These are phyloP conservation scores for Silene uniflora DNA, from an alignment of 148 eudicot genomes.

Conservation along the genomic window DNA sequence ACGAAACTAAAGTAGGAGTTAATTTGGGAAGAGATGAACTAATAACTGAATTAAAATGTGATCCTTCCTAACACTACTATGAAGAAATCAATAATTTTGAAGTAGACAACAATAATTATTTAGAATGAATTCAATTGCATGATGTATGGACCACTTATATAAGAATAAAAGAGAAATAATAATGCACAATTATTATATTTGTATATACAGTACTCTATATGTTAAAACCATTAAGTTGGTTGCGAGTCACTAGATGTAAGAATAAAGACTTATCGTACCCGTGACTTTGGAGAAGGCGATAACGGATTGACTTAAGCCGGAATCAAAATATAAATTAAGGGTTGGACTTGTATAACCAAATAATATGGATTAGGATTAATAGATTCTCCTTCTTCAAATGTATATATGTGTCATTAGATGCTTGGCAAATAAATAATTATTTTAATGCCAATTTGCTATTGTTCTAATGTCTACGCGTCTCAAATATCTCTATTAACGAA, in stretches of 20 bases:
- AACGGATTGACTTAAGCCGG: constrained; percentile 25
- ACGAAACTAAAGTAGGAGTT: too few species aligned
- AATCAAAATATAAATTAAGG: constrained; percentile 14
- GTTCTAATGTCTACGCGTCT: neutral
- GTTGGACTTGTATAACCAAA: constrained; percentile 18
- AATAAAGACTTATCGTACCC: neutral
- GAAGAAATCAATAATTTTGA: neutral
- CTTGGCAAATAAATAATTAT: neutral
- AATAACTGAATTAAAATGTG: too few species aligned
- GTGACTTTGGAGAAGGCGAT: constrained; percentile 22
- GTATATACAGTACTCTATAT: neutral
- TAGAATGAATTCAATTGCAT: neutral
- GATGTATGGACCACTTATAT: neutral
- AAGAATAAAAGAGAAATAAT: neutral
- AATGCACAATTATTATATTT: neutral
- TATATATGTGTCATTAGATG: constrained; percentile 11
- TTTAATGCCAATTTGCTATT: neutral
- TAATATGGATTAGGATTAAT: constrained; percentile 14
- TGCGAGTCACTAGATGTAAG: constrained; percentile 20
- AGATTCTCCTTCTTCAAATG: constrained; percentile 23
- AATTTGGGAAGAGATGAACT: too few species aligned
- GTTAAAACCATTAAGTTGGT: constrained; percentile 15
- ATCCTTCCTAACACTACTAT: too few species aligned
- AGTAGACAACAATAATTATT: neutral
- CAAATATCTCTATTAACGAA: too few species aligned